These are phyloP conservation scores for Citrullus colocynthis DNA, from an alignment of 306 rosid species.

Conservation along the genomic window DNA sequence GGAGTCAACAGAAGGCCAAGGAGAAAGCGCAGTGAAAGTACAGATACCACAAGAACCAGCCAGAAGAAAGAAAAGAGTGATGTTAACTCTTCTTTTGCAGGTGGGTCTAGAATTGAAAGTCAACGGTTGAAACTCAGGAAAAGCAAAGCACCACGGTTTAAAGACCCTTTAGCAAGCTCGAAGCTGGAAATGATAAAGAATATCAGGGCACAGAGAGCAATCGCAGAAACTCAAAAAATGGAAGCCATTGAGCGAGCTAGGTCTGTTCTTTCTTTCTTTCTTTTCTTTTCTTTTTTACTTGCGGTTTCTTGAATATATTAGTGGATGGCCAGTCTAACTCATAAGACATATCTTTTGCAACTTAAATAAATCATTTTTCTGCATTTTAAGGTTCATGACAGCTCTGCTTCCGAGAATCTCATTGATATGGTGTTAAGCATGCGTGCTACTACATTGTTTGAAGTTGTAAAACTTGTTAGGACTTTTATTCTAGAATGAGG, in stretches of 20 bases:
- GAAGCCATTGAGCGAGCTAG: constrained; percentile 76
- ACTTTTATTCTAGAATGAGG: background rate
- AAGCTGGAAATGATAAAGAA: constrained; percentile 87
- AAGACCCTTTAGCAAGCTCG: constrained; percentile 75
- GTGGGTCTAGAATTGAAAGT: constrained; percentile 18
- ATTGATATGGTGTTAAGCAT: background rate
- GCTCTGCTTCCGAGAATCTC: background rate
- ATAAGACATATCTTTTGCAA: background rate
- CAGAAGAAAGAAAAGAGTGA: constrained; percentile 22
- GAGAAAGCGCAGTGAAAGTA: constrained; percentile 31
- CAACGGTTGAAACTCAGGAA: constrained; percentile 21
- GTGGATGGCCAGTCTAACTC: background rate
- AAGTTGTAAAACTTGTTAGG: background rate
- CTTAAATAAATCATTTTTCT: background rate
- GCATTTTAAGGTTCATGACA: background rate
- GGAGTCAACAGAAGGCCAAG: constrained; percentile 55
- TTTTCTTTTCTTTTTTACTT: background rate
- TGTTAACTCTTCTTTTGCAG: constrained; percentile 9
- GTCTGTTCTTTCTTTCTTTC: constrained; percentile 22
- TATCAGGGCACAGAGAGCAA: constrained; percentile 74
- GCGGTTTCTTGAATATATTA: background rate
- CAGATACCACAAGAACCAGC: constrained; percentile 30
- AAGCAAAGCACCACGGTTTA: constrained; percentile 48
- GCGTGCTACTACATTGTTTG: background rate
- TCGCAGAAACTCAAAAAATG: constrained; percentile 42